A percentile compares a stretch with the other conserved stretches of the same genome.
Evolutionary conservation across 2,329 filamentous ascomycete species (phyloP).

Genomic region (Lojkania enalia): DNA sequence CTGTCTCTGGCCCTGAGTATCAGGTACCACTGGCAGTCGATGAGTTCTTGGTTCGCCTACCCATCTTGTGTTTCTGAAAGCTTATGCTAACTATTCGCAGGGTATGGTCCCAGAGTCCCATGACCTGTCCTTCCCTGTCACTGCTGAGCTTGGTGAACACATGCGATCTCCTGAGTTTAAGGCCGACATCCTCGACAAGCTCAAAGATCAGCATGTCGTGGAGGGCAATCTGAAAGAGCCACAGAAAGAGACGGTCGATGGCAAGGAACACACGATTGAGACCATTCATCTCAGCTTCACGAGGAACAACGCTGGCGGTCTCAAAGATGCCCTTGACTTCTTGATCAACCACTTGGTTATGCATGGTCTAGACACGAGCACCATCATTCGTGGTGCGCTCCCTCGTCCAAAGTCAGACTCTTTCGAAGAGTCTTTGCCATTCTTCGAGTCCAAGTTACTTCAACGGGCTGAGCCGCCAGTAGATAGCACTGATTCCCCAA

Average conservation of each 20-base stretch:
- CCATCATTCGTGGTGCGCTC: conserved; percentile 91
- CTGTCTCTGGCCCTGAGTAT: conserved; percentile 94
- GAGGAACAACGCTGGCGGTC: conserved; percentile 91
- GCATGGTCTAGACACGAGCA: conserved; percentile 78
- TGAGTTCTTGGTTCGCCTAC: conserved; percentile 71
- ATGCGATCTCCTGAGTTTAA: conserved; percentile 81
- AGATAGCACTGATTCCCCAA: conserved; percentile 82
- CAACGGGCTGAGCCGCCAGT: conserved; percentile 83
- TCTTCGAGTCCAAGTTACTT: conserved; percentile 94
- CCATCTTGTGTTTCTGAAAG: neutral
- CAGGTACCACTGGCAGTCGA: conserved; percentile 97
- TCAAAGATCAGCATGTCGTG: conserved; percentile 91
- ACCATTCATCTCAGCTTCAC: conserved; percentile 68
- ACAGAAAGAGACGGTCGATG: conserved; percentile 46
- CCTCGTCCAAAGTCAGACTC: conserved; percentile 98
- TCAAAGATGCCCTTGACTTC: conserved; percentile 96
- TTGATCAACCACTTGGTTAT: conserved; percentile 83
- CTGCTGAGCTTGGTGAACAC: conserved; percentile 75
- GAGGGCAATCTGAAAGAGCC: conserved; percentile 71
- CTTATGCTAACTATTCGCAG: conserved; percentile 49
- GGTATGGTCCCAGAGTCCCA: conserved; percentile 98
- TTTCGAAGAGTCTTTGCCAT: conserved; percentile 94
- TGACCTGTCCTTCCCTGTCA: conserved; percentile 81
- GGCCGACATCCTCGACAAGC: conserved; percentile 76
- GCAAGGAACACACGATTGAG: conserved; percentile 50